Evolutionary conservation across 192 early-diverging fungal species (phyloP).

Genomic region (Coemansia sp.): DNA sequence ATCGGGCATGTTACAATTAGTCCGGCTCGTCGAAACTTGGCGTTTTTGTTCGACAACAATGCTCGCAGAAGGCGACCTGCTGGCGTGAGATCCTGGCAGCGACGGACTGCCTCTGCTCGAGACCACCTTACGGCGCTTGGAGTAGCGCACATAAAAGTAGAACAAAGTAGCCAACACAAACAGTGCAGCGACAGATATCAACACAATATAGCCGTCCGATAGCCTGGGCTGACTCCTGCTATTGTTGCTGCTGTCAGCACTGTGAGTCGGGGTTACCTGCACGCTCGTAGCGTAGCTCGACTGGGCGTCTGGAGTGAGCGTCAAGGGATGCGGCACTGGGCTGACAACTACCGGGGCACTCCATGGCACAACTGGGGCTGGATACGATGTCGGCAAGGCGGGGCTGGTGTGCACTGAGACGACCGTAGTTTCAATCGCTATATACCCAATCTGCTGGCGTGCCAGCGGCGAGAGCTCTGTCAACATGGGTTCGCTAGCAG

Average conservation of each 20-base stretch:
- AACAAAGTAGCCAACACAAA: slow-evolving; percentile 30
- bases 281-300: not conserved
- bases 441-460: not conserved
- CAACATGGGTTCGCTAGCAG: no score
- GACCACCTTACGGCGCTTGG: slow-evolving; percentile 3
- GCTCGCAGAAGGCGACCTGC: slow-evolving; percentile 1
- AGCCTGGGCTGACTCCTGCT: slow-evolving; percentile 7
- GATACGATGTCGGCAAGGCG: not conserved
- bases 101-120: not conserved
- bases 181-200: slow-evolving; percentile 32
- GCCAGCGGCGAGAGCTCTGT: not conserved
- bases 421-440: not conserved
- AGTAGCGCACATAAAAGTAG: slow-evolving; percentile 41
- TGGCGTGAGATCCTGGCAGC: not conserved
- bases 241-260: not conserved
- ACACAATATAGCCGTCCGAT: slow-evolving; percentile 40
- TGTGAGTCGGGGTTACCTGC: not conserved
- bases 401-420: not conserved
- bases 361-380: not conserved
- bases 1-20: slow-evolving; percentile 22
- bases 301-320: not conserved
- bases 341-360: not conserved
- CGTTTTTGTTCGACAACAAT: slow-evolving; percentile 4
- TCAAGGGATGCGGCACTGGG: not conserved
- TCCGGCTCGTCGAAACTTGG: not conserved